Evolutionary conservation across 208 protist species (phyloP).

Genomic region (Acanthamoeba polyphaga): DNA sequence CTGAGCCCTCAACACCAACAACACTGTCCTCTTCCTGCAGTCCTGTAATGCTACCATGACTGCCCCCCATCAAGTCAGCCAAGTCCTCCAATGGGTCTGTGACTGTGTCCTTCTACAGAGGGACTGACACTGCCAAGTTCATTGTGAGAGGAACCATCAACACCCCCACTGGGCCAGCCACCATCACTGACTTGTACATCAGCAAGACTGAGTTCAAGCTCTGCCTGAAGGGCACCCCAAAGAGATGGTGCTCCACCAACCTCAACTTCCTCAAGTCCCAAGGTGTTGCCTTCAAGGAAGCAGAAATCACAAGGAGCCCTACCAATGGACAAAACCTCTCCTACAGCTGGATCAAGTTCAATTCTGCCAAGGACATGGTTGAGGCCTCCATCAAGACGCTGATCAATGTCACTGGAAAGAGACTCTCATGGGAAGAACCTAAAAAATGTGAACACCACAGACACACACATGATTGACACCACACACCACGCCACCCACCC

Average conservation of each 20-base stretch:
- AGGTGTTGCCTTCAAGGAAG: neutral
- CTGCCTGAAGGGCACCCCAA: neutral
- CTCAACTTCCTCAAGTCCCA: neutral
- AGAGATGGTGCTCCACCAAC: neutral
- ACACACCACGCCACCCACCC: too few relatives aligned
- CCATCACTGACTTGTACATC: neutral
- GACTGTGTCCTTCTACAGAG: neutral
- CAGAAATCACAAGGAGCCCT: neutral
- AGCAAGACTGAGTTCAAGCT: neutral
- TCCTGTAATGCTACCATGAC: too few relatives aligned
- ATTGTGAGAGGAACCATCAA: neutral
- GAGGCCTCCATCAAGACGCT: neutral
- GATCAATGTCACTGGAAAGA: neutral
- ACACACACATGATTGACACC: too few relatives aligned
- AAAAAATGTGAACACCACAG: too few relatives aligned
- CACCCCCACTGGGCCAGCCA: neutral
- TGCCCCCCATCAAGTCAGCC: neutral
- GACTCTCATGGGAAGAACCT: neutral
- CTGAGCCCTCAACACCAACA: too few relatives aligned
- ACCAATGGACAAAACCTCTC: neutral
- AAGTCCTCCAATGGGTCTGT: neutral
- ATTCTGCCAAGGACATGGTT: neutral
- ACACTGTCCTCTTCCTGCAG: too few relatives aligned
- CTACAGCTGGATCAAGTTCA: constrained; percentile 11
- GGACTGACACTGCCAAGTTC: neutral